Evolutionary conservation across 2,329 filamentous ascomycete genomes (phyloP).

Genomic region (Fusarium lyarnte): DNA sequence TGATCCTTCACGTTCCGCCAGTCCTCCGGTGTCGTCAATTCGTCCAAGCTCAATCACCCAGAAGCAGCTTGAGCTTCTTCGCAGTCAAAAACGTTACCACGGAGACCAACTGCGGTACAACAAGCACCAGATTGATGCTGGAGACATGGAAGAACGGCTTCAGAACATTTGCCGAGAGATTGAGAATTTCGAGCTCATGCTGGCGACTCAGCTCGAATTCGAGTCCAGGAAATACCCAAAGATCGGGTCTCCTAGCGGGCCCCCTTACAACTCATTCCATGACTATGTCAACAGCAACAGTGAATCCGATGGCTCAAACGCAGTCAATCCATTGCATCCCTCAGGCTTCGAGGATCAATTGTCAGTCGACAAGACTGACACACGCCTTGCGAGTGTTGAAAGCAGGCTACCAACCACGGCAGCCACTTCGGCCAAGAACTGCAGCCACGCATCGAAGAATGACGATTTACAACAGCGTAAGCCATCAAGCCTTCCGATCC

Average conservation of each 20-base stretch:
- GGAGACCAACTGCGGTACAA: conserved; percentile 70
- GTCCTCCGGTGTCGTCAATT: conserved; percentile 66
- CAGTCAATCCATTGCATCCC: not conserved
- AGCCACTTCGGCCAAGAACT: conserved; percentile 29
- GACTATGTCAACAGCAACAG: conserved; percentile 1
- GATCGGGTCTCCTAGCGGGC: conserved; percentile 39
- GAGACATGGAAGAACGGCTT: conserved; percentile 56
- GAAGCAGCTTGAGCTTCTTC: conserved; percentile 64
- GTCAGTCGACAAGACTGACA: conserved; percentile 14
- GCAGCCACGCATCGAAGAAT: conserved; percentile 27
- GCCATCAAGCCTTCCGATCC: conserved; percentile 53
- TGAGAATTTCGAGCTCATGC: conserved; percentile 59
- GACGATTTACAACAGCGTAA: conserved; percentile 46
- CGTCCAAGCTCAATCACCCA: conserved; percentile 68
- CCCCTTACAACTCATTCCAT: conserved; percentile 14
- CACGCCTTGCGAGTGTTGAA: conserved; percentile 37
- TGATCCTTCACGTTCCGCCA: conserved; percentile 23
- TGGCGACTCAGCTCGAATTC: conserved; percentile 55
- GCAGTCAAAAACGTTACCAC: conserved; percentile 62
- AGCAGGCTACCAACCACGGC: conserved; percentile 41
- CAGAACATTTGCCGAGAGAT: conserved; percentile 57
- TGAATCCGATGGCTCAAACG: conserved; percentile 1
- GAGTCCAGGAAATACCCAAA: conserved; percentile 57
- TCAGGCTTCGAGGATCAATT: conserved; percentile 11
- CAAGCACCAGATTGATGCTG: conserved; percentile 69